A percentile compares a stretch with the other conserved stretches of the same genome.
Conservation (phyloP, 179 eudicot species). For the Amaranthus tricolor region DNA sequence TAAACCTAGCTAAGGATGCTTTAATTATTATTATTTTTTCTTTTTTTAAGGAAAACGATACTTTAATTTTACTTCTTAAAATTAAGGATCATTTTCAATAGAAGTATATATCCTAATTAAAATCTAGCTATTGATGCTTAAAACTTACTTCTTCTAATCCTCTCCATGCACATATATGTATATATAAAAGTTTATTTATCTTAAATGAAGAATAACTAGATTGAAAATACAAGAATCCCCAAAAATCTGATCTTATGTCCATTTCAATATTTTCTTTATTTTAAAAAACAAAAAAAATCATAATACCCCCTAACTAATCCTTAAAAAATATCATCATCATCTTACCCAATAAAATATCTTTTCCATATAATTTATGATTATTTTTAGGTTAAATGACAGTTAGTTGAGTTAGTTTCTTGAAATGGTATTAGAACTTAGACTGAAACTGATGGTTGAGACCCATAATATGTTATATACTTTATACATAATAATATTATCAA, state of each 20-base stretch:
- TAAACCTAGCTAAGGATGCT: conserved; percentile 11
- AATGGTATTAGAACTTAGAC: too few relatives aligned
- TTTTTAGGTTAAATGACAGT: too few relatives aligned
- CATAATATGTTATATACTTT: too few relatives aligned
- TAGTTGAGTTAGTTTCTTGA: too few relatives aligned
- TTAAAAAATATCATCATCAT: background rate
- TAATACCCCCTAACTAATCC: too few relatives aligned
- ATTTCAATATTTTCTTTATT: background rate
- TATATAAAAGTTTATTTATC: background rate
- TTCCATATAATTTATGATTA: background rate
- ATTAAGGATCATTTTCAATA: too few relatives aligned
- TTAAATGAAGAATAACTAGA: background rate
- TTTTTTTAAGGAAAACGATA: too few relatives aligned
- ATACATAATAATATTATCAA: too few relatives aligned
- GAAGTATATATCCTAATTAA: too few relatives aligned
- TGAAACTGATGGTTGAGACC: too few relatives aligned
- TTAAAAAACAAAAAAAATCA: too few relatives aligned
- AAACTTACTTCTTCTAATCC: background rate
- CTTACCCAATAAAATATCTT: background rate
- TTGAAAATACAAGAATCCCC: background rate
- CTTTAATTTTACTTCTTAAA: too few relatives aligned
- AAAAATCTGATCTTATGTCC: background rate
- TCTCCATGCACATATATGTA: conserved; percentile 3
- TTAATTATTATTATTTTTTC: background rate
- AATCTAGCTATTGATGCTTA: conserved; percentile 13